Evolutionary conservation across 2,329 filamentous ascomycete genomes (phyloP).

Genomic region (Botrytis aclada): DNA sequence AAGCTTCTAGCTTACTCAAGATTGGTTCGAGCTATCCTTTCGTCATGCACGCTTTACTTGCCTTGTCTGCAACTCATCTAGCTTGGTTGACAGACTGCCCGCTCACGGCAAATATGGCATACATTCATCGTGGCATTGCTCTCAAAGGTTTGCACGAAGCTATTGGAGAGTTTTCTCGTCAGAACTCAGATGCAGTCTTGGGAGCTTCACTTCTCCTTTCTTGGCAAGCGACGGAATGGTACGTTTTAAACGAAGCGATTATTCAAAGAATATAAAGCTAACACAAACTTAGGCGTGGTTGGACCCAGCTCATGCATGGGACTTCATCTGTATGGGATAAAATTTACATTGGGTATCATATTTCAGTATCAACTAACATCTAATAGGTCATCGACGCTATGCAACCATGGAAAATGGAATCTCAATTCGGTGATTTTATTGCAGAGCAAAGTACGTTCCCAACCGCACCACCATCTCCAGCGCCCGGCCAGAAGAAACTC

Average conservation of each 20-base stretch:
- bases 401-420: conserved; percentile 88
- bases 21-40: conserved; percentile 80
- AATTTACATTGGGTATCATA: background rate
- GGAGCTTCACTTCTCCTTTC: conserved; percentile 88
- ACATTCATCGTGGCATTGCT: conserved; percentile 82
- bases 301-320: conserved; percentile 89
- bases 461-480: conserved; percentile 61
- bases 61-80: conserved; percentile 92
- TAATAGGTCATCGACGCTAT: conserved; percentile 80
- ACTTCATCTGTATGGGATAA: conserved; percentile 71
- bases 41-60: conserved; percentile 90
- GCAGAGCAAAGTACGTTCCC: conserved; percentile 73
- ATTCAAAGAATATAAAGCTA: background rate
- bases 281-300: conserved; percentile 67
- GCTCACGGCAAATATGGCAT: conserved; percentile 82
- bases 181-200: conserved; percentile 86
- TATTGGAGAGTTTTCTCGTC: conserved; percentile 77
- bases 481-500: conserved; percentile 55
- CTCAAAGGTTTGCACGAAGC: conserved; percentile 85
- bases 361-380: conserved; percentile 33
- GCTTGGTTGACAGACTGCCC: conserved; percentile 84
- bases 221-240: conserved; percentile 97
- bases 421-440: conserved; percentile 79
- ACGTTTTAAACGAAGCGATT: conserved; percentile 44
- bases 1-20: conserved; percentile 63